Evolutionary conservation across 257 asterid species (phyloP).

Genomic region (Cordia subcordata): DNA sequence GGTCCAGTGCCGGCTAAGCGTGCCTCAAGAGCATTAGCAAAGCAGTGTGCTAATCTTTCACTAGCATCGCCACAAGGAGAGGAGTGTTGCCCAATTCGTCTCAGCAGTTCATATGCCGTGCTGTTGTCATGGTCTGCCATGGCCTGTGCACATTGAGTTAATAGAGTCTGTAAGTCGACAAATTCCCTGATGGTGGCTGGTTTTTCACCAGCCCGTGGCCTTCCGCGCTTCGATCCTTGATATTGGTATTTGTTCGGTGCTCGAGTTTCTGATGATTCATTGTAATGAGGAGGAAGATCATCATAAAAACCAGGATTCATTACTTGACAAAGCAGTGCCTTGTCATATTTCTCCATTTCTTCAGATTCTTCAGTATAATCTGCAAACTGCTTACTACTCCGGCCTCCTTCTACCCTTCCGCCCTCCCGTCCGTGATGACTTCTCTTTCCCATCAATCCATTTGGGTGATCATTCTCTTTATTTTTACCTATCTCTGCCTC

Average conservation of each 20-base stretch:
- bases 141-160: slow-evolving; percentile 32
- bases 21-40: slow-evolving; percentile 37
- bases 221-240: slow-evolving; percentile 24
- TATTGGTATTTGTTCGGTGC: slow-evolving; percentile 1
- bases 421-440: slow-evolving; percentile 1
- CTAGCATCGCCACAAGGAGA: slow-evolving; percentile 32
- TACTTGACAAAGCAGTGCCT: slow-evolving; percentile 14
- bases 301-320: slow-evolving; percentile 21
- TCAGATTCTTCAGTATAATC: slow-evolving; percentile 6
- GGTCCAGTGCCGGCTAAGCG: slow-evolving; percentile 32
- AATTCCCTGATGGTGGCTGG: slow-evolving; percentile 11
- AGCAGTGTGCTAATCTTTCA: slow-evolving; percentile 27
- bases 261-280: neutral
- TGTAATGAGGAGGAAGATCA: neutral
- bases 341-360: slow-evolving; percentile 17
- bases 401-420: neutral
- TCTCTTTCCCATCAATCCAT: slow-evolving; percentile 6
- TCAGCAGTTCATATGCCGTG: slow-evolving; percentile 14
- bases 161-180: slow-evolving; percentile 23
- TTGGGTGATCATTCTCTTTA: neutral
- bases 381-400: slow-evolving; percentile 17
- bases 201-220: slow-evolving; percentile 22
- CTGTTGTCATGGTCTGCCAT: slow-evolving; percentile 14
- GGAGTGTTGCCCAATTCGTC: slow-evolving; percentile 28
- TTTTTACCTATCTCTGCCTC: neutral